Conservation (phyloP, 768 basidiomycete genomes). For the Chalciporus piperatus region DNA sequence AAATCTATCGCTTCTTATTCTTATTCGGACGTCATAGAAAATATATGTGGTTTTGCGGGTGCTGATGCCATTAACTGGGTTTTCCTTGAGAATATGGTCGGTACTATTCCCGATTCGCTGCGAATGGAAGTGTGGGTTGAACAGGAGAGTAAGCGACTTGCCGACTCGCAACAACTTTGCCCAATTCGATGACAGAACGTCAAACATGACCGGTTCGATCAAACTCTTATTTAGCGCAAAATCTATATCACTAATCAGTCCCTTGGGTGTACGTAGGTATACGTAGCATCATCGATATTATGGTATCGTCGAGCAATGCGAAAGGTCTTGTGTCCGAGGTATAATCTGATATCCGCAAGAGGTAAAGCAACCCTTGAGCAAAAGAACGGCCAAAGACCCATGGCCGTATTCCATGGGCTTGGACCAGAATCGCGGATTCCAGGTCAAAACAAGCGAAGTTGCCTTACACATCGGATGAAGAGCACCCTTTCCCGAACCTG, state of each 20-base stretch:
- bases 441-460: neutral
- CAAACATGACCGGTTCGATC: neutral
- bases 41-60: neutral
- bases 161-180: neutral
- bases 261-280: neutral
- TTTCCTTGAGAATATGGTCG: no score
- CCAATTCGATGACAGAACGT: neutral
- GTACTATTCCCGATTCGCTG: neutral
- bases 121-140: neutral
- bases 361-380: neutral
- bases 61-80: neutral
- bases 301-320: neutral
- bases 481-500: conserved; percentile 5
- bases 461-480: neutral
- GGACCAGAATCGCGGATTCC: neutral
- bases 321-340: neutral
- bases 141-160: no score
- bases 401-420: neutral
- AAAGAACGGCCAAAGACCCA: neutral
- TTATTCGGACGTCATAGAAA: neutral
- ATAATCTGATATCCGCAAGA: neutral
- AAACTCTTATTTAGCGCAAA: neutral
- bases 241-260: neutral
- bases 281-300: neutral
- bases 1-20: no score